Evolutionary conservation across 345 rosid genomes (phyloP), one percentile per base, ranked within the genome.

Genomic region (Linum lewisii): DNA sequence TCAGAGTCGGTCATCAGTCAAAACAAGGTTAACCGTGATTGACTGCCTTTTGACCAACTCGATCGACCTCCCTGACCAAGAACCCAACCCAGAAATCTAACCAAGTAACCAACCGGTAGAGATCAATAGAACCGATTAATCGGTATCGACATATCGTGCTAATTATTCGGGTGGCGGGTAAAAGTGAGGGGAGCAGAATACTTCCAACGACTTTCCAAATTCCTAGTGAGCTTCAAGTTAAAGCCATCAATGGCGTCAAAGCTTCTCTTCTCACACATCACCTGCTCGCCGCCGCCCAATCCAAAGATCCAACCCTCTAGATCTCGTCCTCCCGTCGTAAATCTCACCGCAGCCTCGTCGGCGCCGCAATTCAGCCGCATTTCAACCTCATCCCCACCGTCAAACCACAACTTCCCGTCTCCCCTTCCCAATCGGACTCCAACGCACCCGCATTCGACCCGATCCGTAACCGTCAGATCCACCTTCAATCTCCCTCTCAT

Each of bases 401-500:
- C 72, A 7, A 70, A 10, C 71, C 63, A 49, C 32, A 54, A 67
- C 37, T 71, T 77, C 71, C 75, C 64, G 15, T 73, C 77, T 5
- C 77, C 78, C 24, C 72, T 75, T 5, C 77, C 78, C 24, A 60
- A 6, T 0, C 44, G 54, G 18, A 24, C 51, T 51, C 63, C 65
- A 6, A 60, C 54, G 6, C 9, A 52, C 24, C 56, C 62, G 11
- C 47, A 54, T 19, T 58, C 69, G 62, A 51, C 42, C 64, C 71
- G 79, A 67, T 60, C 79, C 32, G 66, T 82, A 21, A 49, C 74
- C 18, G 84, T 77, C 47, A 66, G 82, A 59, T 91, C 95, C 66
- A 79, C 72, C 54, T 50, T 85, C 60, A 79, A 49, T 49, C 66
- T 69, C 61, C 93, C 97, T 60, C 73, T 90, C 38, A 78, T 87